phyloP scores from a whole-genome alignment of 2,329 filamentous ascomycete species.

The Aspergillus brunneoviolaceus region DNA sequence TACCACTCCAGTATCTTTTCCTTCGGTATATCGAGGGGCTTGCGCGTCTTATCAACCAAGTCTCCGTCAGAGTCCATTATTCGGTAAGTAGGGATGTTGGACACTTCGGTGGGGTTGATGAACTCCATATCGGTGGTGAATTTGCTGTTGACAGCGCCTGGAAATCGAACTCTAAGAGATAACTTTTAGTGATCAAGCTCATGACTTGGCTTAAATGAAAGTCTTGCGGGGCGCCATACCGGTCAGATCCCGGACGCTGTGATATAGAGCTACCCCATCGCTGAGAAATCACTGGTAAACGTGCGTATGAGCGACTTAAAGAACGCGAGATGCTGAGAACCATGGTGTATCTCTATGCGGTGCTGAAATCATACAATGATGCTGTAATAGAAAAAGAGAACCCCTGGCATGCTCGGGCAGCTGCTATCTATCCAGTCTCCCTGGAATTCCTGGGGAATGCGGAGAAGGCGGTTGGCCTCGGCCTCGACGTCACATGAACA shows the following conservation, averaged over 20 bases:
- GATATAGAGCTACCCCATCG: slow-evolving; percentile 57
- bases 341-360: neutral
- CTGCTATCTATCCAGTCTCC: neutral
- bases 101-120: slow-evolving; percentile 67
- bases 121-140: slow-evolving; percentile 82
- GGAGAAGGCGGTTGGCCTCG: slow-evolving; percentile 5
- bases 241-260: slow-evolving; percentile 59
- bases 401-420: neutral
- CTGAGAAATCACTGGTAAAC: slow-evolving; percentile 20
- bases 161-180: slow-evolving; percentile 64
- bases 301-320: slow-evolving; percentile 2
- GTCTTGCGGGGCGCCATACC: slow-evolving; percentile 43
- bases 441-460: slow-evolving; percentile 5
- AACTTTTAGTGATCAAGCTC: slow-evolving; percentile 14
- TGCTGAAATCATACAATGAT: neutral
- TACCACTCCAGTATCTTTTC: slow-evolving; percentile 63
- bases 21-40: slow-evolving; percentile 63
- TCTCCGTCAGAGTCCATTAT: slow-evolving; percentile 85
- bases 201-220: neutral
- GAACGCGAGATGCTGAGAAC: neutral
- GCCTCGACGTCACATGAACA: neutral
- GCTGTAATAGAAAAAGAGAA: neutral
- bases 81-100: slow-evolving; percentile 85
- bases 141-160: slow-evolving; percentile 90
- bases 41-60: slow-evolving; percentile 72